Percentiles rank a stretch among this genome's conserved stretches.
Conservation (phyloP, 257 asterid genomes). For the Penstemon davidsonii region DNA sequence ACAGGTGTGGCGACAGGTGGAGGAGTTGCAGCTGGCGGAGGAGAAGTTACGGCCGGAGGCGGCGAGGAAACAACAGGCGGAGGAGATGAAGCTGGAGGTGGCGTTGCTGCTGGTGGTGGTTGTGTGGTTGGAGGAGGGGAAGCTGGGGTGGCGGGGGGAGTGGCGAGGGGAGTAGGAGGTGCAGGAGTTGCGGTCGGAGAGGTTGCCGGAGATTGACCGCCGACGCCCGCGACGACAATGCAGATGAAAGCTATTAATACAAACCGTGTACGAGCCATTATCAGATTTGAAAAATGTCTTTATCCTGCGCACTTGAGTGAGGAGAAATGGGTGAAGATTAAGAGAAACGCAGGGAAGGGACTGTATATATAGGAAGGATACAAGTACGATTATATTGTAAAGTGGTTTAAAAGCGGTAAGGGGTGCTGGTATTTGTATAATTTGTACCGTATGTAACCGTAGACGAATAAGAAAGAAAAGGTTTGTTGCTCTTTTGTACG, state of each 20-base stretch:
- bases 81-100: conserved; percentile 32
- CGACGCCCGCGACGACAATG: conserved; percentile 43
- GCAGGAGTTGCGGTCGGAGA: conserved; percentile 41
- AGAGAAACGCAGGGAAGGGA: background rate
- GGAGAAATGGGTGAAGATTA: conserved; percentile 19
- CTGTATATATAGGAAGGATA: conserved; percentile 28
- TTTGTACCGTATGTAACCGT: conserved; percentile 8
- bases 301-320: background rate
- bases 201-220: conserved; percentile 45
- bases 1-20: conserved; percentile 44
- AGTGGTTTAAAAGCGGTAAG: conserved; percentile 8
- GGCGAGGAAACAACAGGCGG: conserved; percentile 30
- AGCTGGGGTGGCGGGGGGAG: conserved; percentile 20
- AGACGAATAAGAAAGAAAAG: background rate
- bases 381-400: background rate
- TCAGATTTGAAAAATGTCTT: background rate
- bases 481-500: too few relatives aligned
- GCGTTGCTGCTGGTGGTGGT: conserved; percentile 25
- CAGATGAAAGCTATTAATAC: conserved; percentile 40
- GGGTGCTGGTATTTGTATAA: too few relatives aligned
- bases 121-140: conserved; percentile 34
- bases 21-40: conserved; percentile 43
- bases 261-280: conserved; percentile 34
- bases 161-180: conserved; percentile 18
- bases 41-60: conserved; percentile 33